These are phyloP conservation scores for Batrachochytrium dendrobatidis DNA, from an alignment of 371 early-diverging fungal genomes.

Conservation along the genomic window DNA sequence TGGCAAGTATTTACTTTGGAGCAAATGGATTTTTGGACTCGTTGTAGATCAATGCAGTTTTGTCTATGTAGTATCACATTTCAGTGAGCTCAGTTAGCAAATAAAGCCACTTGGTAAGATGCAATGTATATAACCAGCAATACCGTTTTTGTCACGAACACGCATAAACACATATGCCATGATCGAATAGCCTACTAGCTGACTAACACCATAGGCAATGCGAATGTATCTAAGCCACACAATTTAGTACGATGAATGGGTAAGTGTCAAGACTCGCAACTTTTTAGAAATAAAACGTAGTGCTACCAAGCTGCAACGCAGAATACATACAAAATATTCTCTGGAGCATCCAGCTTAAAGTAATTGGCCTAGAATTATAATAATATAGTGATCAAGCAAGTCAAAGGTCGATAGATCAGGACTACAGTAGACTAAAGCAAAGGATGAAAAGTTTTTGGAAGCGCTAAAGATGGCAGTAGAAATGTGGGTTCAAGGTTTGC, in stretches of 20 bases:
- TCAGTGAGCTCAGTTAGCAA: background rate
- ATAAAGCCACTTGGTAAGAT: background rate
- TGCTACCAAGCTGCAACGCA: background rate
- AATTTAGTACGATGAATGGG: background rate
- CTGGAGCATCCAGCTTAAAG: constrained; percentile 27
- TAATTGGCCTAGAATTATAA: constrained; percentile 28
- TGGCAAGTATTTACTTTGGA: background rate
- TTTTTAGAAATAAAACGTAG: background rate
- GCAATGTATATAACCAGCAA: constrained; percentile 22
- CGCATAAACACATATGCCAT: constrained; percentile 48
- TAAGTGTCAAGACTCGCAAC: background rate
- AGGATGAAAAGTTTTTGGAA: too few relatives aligned
- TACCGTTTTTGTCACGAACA: constrained; percentile 67
- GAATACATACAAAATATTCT: constrained; percentile 24
- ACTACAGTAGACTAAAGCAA: too few relatives aligned
- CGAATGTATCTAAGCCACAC: constrained; percentile 40
- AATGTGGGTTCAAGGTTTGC: too few relatives aligned
- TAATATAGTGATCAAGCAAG: too few relatives aligned
- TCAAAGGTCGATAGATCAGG: too few relatives aligned
- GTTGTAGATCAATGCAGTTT: background rate
- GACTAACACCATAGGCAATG: constrained; percentile 57
- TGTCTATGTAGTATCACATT: background rate
- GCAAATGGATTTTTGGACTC: background rate
- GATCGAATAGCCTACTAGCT: constrained; percentile 49
- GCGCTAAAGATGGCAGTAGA: too few relatives aligned